Conservation (phyloP, 208 protist genomes). For the Phytomonas serpens region DNA sequence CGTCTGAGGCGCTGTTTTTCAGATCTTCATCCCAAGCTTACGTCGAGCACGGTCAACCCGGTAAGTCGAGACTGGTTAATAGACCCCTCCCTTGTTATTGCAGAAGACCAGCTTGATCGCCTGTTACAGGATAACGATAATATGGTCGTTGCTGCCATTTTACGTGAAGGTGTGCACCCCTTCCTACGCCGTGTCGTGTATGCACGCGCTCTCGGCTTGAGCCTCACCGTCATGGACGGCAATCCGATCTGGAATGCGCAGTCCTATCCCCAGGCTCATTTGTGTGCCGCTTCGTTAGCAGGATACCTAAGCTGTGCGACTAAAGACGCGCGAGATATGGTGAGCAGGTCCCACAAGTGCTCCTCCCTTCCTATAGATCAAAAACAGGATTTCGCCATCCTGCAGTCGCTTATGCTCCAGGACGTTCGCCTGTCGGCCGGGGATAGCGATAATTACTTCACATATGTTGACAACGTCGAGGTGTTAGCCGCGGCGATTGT, state of each 20-base stretch:
- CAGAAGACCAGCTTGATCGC: constrained; percentile 41
- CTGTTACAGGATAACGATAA: constrained; percentile 41
- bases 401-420: constrained; percentile 44
- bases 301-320: constrained; percentile 48
- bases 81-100: constrained; percentile 32
- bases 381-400: constrained; percentile 36
- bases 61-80: constrained; percentile 16
- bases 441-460: constrained; percentile 83
- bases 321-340: constrained; percentile 42
- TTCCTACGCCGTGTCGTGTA: constrained; percentile 75
- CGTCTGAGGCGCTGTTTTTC: constrained; percentile 47
- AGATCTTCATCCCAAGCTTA: constrained; percentile 31
- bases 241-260: constrained; percentile 36
- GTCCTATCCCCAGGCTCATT: constrained; percentile 28
- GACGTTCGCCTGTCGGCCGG: constrained; percentile 51
- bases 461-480: constrained; percentile 66
- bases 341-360: constrained; percentile 56
- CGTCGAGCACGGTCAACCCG: constrained; percentile 8
- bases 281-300: constrained; percentile 17
- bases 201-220: constrained; percentile 59
- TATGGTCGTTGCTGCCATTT: constrained; percentile 26
- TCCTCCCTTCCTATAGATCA: constrained; percentile 14
- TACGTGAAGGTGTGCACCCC: constrained; percentile 53
- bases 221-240: constrained; percentile 52
- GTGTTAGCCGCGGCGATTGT: constrained; percentile 47